A percentile compares a stretch with the other conserved stretches of the same genome.
phyloP scores from a whole-genome alignment of 345 rosid species.

The Clarkia xantiana region DNA sequence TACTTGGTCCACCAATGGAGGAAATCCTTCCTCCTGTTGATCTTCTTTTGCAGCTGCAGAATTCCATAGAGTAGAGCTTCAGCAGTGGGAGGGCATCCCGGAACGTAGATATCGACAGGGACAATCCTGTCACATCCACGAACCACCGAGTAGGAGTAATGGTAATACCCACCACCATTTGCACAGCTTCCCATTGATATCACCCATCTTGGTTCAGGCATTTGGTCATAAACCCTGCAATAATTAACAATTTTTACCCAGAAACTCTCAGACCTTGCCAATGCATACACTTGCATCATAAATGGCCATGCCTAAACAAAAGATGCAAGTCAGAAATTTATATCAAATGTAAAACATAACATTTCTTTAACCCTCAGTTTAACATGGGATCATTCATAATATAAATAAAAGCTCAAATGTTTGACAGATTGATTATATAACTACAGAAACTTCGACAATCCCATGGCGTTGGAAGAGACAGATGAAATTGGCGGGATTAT shows the following conservation, averaged over 20 bases:
- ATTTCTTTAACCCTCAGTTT: no score
- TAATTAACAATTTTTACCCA: background rate
- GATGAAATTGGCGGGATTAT: no score
- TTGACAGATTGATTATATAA: no score
- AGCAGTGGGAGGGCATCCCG: conserved; percentile 6
- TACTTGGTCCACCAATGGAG: conserved; percentile 5
- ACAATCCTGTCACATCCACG: conserved; percentile 28
- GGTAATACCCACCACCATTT: conserved; percentile 95
- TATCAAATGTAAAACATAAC: no score
- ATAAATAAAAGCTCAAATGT: no score
- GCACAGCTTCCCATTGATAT: conserved; percentile 99
- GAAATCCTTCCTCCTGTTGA: conserved; percentile 3
- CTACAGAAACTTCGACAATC: no score
- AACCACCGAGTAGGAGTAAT: conserved; percentile 94
- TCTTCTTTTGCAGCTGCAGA: conserved; percentile 65
- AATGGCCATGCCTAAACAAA: no score
- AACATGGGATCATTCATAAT: no score
- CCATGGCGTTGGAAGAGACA: no score
- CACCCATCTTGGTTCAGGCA: conserved; percentile 99
- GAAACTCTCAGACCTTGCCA: no score
- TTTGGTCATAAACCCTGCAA: conserved; percentile 92
- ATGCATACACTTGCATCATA: no score
- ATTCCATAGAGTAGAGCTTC: conserved; percentile 10
- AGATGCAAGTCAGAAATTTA: no score
- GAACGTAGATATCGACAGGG: conserved; percentile 5